These are phyloP conservation scores for Hygrophoropsis aurantiaca DNA, from an alignment of 768 basidiomycete genomes.

Conservation along the genomic window DNA sequence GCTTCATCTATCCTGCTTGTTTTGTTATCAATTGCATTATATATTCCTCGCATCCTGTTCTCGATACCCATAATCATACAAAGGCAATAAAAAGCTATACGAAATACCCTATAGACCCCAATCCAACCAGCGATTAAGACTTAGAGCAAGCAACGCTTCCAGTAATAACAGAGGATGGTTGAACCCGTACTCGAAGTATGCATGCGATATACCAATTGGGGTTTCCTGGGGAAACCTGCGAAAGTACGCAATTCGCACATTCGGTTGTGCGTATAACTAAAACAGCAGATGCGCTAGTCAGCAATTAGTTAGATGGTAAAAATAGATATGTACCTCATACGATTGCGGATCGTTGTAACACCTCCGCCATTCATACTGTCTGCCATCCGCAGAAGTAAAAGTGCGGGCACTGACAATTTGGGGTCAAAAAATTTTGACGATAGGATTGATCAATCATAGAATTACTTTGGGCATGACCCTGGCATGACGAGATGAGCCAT, in stretches of 20 bases:
- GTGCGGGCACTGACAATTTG: slow-evolving; percentile 50
- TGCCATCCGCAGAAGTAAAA: slow-evolving; percentile 57
- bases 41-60: slow-evolving; percentile 1
- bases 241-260: slow-evolving; percentile 56
- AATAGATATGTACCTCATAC: slow-evolving; percentile 55
- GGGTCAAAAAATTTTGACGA: slow-evolving; percentile 13
- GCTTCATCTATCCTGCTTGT: slow-evolving; percentile 10
- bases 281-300: slow-evolving; percentile 1
- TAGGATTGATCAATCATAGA: slow-evolving; percentile 4
- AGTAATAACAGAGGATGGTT: slow-evolving; percentile 58
- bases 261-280: slow-evolving; percentile 50
- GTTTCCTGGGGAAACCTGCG: slow-evolving; percentile 52
- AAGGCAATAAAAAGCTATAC: slow-evolving; percentile 31
- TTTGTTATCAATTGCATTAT: slow-evolving; percentile 11
- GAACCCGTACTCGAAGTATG: slow-evolving; percentile 63
- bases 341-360: slow-evolving; percentile 44
- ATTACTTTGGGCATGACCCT: slow-evolving; percentile 52
- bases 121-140: slow-evolving; percentile 77
- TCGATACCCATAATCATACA: slow-evolving; percentile 32
- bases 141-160: slow-evolving; percentile 63
- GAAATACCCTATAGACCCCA: slow-evolving; percentile 28
- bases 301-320: neutral
- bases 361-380: slow-evolving; percentile 67
- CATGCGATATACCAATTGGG: slow-evolving; percentile 64
- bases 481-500: slow-evolving; percentile 64